A percentile compares a stretch with the other conserved stretches of the same genome.
phyloP scores from a whole-genome alignment of 495 filamentous ascomycete species.

The Schizothecium vesticola region DNA sequence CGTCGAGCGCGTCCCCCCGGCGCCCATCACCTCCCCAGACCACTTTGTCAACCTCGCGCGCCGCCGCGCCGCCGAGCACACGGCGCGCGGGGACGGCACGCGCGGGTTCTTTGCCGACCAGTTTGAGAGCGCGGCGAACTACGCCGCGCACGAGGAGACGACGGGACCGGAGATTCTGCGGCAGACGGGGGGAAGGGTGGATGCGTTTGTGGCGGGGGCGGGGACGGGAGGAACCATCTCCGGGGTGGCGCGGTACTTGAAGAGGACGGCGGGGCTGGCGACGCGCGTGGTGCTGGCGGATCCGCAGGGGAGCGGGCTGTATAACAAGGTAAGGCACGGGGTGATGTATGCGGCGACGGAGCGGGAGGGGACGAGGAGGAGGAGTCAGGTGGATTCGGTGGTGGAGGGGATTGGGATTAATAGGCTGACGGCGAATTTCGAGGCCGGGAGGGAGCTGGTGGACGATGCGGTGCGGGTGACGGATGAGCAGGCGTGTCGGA shows the following conservation, averaged over 20 bases:
- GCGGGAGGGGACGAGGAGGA: constrained; percentile 78
- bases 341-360: constrained; percentile 93
- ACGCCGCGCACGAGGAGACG: constrained; percentile 69
- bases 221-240: constrained; percentile 93
- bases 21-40: constrained; percentile 81
- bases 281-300: constrained; percentile 83
- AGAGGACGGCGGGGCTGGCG: constrained; percentile 44
- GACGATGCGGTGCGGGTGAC: constrained; percentile 87
- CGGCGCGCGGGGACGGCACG: constrained; percentile 36
- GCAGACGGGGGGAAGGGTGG: constrained; percentile 70
- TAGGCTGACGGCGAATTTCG: constrained; percentile 84
- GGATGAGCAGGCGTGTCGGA: constrained; percentile 85
- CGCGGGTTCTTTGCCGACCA: constrained; percentile 92
- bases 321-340: constrained; percentile 81
- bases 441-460: constrained; percentile 74
- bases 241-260: constrained; percentile 77
- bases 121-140: constrained; percentile 89
- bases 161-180: constrained; percentile 85
- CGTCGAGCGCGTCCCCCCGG: constrained; percentile 82
- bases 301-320: constrained; percentile 89
- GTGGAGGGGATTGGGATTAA: constrained; percentile 97
- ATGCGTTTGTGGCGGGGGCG: constrained; percentile 93
- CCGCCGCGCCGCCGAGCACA: constrained; percentile 66
- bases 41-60: constrained; percentile 95
- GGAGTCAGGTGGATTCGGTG: constrained; percentile 90